Base-by-base conservation (phyloP, 768 basidiomycete species). In the Leccinellum albellum region DNA sequence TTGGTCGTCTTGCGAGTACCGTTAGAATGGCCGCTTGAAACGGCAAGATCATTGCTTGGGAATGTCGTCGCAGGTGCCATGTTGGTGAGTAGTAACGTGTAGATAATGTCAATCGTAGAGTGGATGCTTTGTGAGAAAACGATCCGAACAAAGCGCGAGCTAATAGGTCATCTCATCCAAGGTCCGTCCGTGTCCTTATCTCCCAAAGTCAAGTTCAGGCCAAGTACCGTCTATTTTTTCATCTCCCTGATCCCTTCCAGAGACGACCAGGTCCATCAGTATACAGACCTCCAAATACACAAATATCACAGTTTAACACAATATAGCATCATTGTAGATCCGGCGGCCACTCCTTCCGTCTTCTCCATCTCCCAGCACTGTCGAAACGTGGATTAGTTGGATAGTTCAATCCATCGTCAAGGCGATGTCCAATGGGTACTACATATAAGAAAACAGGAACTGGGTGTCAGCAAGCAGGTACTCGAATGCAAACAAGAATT, bases 321-420 rank as follows among this genome's bases (percentile, higher is more conserved):
- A 37, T 10, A 37, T 14, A 44, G 59, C 24, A 47, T 80, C 76
- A 91, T 60, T 74, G 82, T 64, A 91, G 69, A 55, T 81, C 82
- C 53, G 67, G 68, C 0, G 89, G 89, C 91, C 91, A 92, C 55
- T 89, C 87, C 24, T 70, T 74, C 35, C 91, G 78, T 65, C 79
- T 77, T 53, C 78, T 72, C 85, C 86, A 87, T 37, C 82, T 76
- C 50, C 91, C 91, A 47, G 86, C 80, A 1, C 66, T 61, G 66
- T 87, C 86, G 68, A 90, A 91, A 15, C 91, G 80, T 37, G 88
- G 88, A 64, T 92, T 93, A 12, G 79, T 76, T 20, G 80, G 80
- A 66, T 85, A 92, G 32, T 72, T 72, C 24, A 88, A 57, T 3
- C 90, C 91, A 64, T 90, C 84, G 48, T 73, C 75, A 51, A 74